Conservation (phyloP, 108 stramenopile species). For the Seminavis robusta region DNA sequence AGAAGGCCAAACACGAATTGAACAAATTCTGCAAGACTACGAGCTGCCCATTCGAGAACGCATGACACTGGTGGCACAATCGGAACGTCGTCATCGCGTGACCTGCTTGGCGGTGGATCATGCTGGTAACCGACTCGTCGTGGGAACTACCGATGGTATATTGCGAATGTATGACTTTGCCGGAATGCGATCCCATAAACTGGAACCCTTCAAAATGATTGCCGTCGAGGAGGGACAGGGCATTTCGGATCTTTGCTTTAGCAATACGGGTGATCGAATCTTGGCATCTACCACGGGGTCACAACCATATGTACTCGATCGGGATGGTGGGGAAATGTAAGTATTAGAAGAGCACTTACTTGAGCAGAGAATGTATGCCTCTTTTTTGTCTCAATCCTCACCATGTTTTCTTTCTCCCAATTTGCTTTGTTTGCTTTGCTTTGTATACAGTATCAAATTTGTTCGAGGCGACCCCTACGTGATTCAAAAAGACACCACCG, state of each 20-base stretch:
- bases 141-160: slow-evolving; percentile 67
- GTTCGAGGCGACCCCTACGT: slow-evolving; percentile 87
- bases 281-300: slow-evolving; percentile 73
- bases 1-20: background rate
- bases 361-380: too few relatives aligned
- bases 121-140: slow-evolving; percentile 76
- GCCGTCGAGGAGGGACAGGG: slow-evolving; percentile 52
- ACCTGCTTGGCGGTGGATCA: slow-evolving; percentile 59
- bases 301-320: slow-evolving; percentile 76
- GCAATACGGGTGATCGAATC: slow-evolving; percentile 70
- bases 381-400: slow-evolving; percentile 7
- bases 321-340: slow-evolving; percentile 76
- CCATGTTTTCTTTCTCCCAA: background rate
- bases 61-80: background rate
- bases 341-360: too few relatives aligned
- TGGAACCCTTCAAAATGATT: slow-evolving; percentile 32
- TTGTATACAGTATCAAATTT: slow-evolving; percentile 57
- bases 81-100: background rate
- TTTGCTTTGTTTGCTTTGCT: background rate
- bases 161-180: slow-evolving; percentile 85
- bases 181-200: slow-evolving; percentile 54
- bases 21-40: background rate
- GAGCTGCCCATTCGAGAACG: background rate
- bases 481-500: slow-evolving; percentile 75
- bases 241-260: slow-evolving; percentile 23